Evolutionary conservation across 331 rosid species (phyloP).

Genomic region (Rosa hybrid): DNA sequence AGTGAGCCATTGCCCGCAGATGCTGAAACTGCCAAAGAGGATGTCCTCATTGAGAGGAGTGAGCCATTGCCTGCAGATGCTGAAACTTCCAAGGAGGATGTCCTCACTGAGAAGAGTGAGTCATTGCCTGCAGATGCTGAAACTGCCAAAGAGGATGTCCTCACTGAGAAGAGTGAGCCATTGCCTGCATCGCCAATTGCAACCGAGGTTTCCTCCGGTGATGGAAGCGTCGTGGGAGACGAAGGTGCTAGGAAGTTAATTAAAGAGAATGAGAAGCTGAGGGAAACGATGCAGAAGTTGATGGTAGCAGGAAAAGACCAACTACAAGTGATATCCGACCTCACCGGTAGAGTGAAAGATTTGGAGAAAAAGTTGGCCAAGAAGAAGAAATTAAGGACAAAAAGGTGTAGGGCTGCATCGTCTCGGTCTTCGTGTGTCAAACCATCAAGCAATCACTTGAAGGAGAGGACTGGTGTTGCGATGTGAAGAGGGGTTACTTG

Average conservation of each 20-base stretch:
- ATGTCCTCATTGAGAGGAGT: no score
- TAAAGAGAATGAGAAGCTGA: conserved; percentile 62
- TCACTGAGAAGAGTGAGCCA: neutral
- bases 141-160: neutral
- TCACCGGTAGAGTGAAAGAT: conserved; percentile 61
- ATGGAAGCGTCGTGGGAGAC: neutral
- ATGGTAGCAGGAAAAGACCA: conserved; percentile 71
- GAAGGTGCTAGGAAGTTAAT: conserved; percentile 28
- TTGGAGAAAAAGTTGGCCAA: conserved; percentile 62
- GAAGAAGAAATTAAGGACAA: conserved; percentile 42
- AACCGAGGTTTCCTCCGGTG: neutral
- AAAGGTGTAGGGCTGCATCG: conserved; percentile 13
- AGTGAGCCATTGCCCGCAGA: no score
- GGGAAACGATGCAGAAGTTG: conserved; percentile 57
- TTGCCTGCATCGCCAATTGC: neutral
- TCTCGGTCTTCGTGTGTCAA: conserved; percentile 28
- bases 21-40: no score
- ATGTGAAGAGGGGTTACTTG: conserved; percentile 1
- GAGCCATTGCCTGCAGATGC: no score
- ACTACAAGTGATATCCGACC: conserved; percentile 48
- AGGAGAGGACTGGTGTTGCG: conserved; percentile 19
- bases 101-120: no score
- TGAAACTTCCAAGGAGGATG: no score
- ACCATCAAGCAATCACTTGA: conserved; percentile 1
- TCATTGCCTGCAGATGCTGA: neutral